Percentiles rank a stretch among this genome's conserved stretches.
Conservation (phyloP, 805 yeast species). For the Scheffersomyces coipomensis region DNA sequence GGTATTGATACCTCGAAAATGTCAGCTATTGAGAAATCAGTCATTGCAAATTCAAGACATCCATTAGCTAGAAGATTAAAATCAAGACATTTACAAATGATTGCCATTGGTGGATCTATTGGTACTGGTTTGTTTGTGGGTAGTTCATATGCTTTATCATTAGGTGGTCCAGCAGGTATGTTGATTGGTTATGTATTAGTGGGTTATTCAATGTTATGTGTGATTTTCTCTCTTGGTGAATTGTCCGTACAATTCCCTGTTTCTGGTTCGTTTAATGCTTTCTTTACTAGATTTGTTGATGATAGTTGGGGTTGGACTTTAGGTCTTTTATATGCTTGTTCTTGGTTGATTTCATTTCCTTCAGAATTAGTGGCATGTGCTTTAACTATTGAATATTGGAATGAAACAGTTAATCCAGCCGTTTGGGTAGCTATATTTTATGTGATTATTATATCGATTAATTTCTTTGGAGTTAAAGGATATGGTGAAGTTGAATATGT, state of each 20-base stretch:
- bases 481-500: conserved; percentile 36
- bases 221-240: conserved; percentile 63
- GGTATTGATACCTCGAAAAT: conserved; percentile 39
- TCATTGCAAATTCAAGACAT: conserved; percentile 40
- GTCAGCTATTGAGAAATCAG: conserved; percentile 38
- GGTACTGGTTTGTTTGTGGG: conserved; percentile 62
- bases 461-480: conserved; percentile 35
- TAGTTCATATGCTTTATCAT: conserved; percentile 39
- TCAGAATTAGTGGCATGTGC: conserved; percentile 37
- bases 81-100: conserved; percentile 55
- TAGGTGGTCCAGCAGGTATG: conserved; percentile 40
- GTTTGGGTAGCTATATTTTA: conserved; percentile 37
- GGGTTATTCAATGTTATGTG: conserved; percentile 54
- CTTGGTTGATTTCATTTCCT: conserved; percentile 36
- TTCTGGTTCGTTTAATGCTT: conserved; percentile 38
- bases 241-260: conserved; percentile 48
- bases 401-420: conserved; percentile 26
- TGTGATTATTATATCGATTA: conserved; percentile 24
- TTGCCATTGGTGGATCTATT: conserved; percentile 69
- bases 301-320: conserved; percentile 36
- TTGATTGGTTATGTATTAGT: conserved; percentile 58
- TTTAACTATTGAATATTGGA: conserved; percentile 35
- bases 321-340: conserved; percentile 31
- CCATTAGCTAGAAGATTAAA: conserved; percentile 45
- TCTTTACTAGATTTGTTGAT: conserved; percentile 33